These are phyloP conservation scores for Zymoseptoria passerinii DNA, from an alignment of 2,329 filamentous ascomycete genomes.

Conservation along the genomic window DNA sequence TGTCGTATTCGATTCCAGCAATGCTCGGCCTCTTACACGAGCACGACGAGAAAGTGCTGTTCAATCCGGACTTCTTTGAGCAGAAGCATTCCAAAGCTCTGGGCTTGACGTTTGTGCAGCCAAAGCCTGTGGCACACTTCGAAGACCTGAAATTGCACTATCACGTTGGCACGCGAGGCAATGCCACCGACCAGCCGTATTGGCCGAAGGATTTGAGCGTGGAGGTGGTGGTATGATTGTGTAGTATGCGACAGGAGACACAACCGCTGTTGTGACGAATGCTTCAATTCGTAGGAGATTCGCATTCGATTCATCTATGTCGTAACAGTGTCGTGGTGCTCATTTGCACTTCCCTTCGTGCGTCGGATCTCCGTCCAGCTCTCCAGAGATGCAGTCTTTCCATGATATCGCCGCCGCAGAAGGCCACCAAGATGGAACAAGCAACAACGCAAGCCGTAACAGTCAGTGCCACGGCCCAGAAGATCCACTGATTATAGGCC, in stretches of 20 bases:
- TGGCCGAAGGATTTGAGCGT: conserved; percentile 36
- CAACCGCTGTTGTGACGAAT: not conserved
- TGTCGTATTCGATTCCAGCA: conserved; percentile 35
- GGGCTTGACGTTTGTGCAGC: conserved; percentile 31
- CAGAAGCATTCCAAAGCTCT: conserved; percentile 32
- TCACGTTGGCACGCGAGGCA: conserved; percentile 44
- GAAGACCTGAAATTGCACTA: conserved; percentile 36
- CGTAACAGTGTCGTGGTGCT: conserved; percentile 10
- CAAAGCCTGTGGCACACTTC: conserved; percentile 41
- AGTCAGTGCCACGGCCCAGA: conserved; percentile 27
- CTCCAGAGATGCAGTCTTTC: conserved; percentile 32
- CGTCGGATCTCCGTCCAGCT: not conserved
- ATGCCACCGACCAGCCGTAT: conserved; percentile 41
- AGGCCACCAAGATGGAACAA: conserved; percentile 34
- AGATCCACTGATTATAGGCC: not conserved
- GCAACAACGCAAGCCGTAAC: conserved; percentile 34
- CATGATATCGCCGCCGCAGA: conserved; percentile 33
- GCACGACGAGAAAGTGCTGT: conserved; percentile 34
- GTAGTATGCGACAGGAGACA: not conserved
- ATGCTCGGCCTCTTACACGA: conserved; percentile 36
- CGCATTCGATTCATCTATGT: not conserved
- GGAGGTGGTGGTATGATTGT: conserved; percentile 6
- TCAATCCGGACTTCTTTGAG: conserved; percentile 45
- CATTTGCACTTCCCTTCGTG: conserved; percentile 8
- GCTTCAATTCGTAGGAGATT: not conserved